Percentiles rank a stretch among this genome's conserved stretches.
phyloP scores from a whole-genome alignment of 2,329 filamentous ascomycete species.

The Alternaria sp. region DNA sequence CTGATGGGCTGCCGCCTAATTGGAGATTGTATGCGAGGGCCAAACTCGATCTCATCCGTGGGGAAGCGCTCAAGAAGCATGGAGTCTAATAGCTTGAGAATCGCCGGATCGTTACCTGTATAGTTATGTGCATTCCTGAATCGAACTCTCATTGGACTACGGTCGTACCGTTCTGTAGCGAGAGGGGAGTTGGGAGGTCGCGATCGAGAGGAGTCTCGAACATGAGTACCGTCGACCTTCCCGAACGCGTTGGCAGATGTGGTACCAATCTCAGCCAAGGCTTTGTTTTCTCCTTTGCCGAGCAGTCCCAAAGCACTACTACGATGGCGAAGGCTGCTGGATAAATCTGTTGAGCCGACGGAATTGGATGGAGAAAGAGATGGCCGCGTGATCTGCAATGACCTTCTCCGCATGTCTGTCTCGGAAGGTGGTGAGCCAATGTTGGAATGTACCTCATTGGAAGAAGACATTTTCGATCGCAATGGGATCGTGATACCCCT shows the following conservation, averaged over 20 bases:
- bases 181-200: constrained; percentile 39
- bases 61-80: constrained; percentile 77
- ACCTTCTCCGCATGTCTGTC: constrained; percentile 45
- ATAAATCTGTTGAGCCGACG: constrained; percentile 38
- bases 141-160: constrained; percentile 49
- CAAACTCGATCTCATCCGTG: constrained; percentile 69
- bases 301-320: constrained; percentile 67
- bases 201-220: constrained; percentile 39
- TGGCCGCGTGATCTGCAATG: constrained; percentile 36
- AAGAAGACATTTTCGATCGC: constrained; percentile 25
- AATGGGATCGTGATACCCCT: constrained; percentile 31
- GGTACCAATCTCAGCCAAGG: constrained; percentile 69
- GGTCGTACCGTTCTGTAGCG: constrained; percentile 39
- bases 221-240: constrained; percentile 62
- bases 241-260: constrained; percentile 70
- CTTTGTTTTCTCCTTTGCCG: constrained; percentile 65
- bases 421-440: constrained; percentile 38
- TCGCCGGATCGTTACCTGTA: constrained; percentile 72
- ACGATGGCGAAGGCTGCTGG: constrained; percentile 54
- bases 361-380: constrained; percentile 44
- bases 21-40: constrained; percentile 77
- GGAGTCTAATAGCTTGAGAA: constrained; percentile 73
- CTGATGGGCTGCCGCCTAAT: constrained; percentile 61
- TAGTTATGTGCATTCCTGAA: constrained; percentile 80
- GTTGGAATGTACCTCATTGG: constrained; percentile 19